Conservation (phyloP, 352 stramenopile species). For the Globisporangium echinulatum region DNA sequence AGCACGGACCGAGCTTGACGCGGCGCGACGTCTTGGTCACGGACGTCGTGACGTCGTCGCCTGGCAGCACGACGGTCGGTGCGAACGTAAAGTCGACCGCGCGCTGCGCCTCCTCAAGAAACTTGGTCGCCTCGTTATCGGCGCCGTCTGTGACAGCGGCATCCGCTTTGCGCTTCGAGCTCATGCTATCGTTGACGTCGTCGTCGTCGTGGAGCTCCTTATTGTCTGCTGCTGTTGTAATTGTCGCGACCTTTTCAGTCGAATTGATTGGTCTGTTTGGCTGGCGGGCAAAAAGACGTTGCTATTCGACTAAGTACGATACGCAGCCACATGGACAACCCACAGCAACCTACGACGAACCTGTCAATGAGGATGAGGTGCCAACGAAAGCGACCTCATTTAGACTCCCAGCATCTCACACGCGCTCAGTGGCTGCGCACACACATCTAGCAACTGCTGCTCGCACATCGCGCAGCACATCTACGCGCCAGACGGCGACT, state of each 20-base stretch:
- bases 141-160: conserved; percentile 42
- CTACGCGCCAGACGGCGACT: too few relatives aligned
- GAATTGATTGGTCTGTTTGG: conserved; percentile 10
- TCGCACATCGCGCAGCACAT: too few relatives aligned
- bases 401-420: too few relatives aligned
- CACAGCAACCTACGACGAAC: too few relatives aligned
- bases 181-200: conserved; percentile 1
- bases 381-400: too few relatives aligned
- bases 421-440: too few relatives aligned
- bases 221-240: not conserved
- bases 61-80: conserved; percentile 57
- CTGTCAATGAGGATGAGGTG: too few relatives aligned
- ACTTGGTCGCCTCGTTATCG: conserved; percentile 25
- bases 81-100: conserved; percentile 79
- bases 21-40: conserved; percentile 66
- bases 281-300: not conserved
- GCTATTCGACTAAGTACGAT: conserved; percentile 9
- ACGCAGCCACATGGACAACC: not conserved
- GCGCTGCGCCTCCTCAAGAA: conserved; percentile 69
- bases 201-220: not conserved
- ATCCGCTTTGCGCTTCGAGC: conserved; percentile 9
- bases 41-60: conserved; percentile 73
- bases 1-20: conserved; percentile 52
- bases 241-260: not conserved
- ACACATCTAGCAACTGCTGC: too few relatives aligned